Percentiles rank a stretch among this genome's conserved stretches.
phyloP scores from a whole-genome alignment of 306 rosid species.

The Malus orientalis region DNA sequence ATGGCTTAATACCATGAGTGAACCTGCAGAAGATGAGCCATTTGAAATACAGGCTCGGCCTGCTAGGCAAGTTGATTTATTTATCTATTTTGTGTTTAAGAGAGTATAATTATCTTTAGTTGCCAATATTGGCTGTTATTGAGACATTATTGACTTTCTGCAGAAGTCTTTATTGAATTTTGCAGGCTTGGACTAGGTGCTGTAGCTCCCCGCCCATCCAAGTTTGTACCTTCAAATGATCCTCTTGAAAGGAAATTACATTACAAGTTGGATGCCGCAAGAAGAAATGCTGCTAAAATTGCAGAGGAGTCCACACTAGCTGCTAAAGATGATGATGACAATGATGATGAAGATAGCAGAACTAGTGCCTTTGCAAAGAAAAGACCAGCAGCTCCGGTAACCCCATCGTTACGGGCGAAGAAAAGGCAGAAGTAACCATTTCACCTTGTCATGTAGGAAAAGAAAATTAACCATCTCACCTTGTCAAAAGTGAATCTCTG shows the following conservation, averaged over 20 bases:
- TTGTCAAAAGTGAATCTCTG: neutral
- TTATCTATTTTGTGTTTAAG: neutral
- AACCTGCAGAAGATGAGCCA: constrained; percentile 39
- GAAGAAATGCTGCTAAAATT: constrained; percentile 47
- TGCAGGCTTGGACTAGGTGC: constrained; percentile 91
- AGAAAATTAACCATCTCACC: neutral
- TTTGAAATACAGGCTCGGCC: constrained; percentile 39
- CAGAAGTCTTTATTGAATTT: neutral
- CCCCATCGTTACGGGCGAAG: constrained; percentile 22
- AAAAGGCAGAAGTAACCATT: constrained; percentile 42
- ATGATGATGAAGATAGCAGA: constrained; percentile 56
- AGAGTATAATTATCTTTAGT: constrained; percentile 5
- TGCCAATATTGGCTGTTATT: neutral
- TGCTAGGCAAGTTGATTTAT: constrained; percentile 30
- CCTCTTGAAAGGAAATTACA: constrained; percentile 62
- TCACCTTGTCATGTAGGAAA: neutral
- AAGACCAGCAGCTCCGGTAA: constrained; percentile 31
- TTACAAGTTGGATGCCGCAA: constrained; percentile 46
- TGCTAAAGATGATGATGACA: constrained; percentile 23
- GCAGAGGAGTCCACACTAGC: constrained; percentile 26
- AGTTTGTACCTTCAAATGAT: constrained; percentile 44
- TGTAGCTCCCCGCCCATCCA: constrained; percentile 49
- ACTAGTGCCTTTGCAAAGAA: constrained; percentile 56
- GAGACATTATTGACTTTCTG: neutral
- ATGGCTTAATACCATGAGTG: constrained; percentile 70